Base-by-base conservation (phyloP, 2,329 filamentous ascomycete genomes). In the Cladosporium sp. region DNA sequence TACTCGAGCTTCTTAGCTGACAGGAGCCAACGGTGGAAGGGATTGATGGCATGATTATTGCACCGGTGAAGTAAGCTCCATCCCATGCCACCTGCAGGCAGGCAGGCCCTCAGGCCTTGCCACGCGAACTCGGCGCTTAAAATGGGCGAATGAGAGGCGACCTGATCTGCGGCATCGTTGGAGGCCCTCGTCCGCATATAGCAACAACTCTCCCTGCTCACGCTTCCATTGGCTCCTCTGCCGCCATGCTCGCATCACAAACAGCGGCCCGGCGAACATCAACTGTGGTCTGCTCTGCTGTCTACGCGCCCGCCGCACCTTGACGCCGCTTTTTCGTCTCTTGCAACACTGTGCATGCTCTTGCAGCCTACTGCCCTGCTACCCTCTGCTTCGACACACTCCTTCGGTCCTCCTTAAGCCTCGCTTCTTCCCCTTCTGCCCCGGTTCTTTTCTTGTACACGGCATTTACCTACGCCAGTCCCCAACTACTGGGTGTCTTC, bases 211-310 rank as follows among this genome's bases (percentile, higher is more conserved):
- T 21, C 33, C 29, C 61, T 37, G 16, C 33, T n/a, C 61, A 44
- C 26, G 10, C 61, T 37, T 31, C 50, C 61, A 63, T 63, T 63
- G 61, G 61, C 18, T 35, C 61, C 29, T 56, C 61, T 63, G 61
- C 50, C 61, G 61, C 49, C 61, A 46, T 63, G 61, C 50, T 56
- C 61, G 50, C 61, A 63, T 63, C 61, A 63, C 61, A 63, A 63
- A 63, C 61, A 56, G 61, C 61, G 61, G 61, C 50, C 61, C 61
- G 61, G 49, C 12, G 33, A 35, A 63, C 61, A 63, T 63, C 61
- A 63, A 40, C 33, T 46, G 50, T 40, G 57, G 23, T 60, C 57
- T 35, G 59, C 59, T 35, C 46, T 18, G 18, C 29, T 46, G 28
- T 50, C 61, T 63, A 63, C 61, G 61, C 61, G 61, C 61, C 61